Base-by-base conservation (phyloP, 371 early-diverging fungal species). In the Mucor ambiguus region DNA sequence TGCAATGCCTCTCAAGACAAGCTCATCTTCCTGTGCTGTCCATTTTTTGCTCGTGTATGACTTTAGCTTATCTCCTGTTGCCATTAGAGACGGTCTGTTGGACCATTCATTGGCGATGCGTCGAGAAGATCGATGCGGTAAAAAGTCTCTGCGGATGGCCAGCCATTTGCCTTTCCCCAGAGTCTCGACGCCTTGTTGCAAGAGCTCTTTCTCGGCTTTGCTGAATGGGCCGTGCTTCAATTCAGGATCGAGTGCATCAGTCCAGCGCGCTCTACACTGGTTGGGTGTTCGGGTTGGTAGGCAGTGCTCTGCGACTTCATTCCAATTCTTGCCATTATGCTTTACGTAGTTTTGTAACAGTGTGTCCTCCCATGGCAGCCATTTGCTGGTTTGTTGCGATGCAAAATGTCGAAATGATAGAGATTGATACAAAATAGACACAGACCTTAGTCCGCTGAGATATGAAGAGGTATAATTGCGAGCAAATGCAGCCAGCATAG, bases 351-450 rank as follows among this genome's bases (percentile, higher is more conserved):
- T 63, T 26, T 32, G n/a, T 22, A 82, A 20, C 1, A 77, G 10
- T 4, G 66, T 35, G 58, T 82, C 83, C 68, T 82, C 83, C 74
- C 75, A 78, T 4, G 75, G 73, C 46, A 67, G 24, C 82, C 82
- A 82, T 35, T 63, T 68, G 20, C 57, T 59, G 2, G 63, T 26
- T 35, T 11, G 12, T 22, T 61, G 49, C 3, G 48, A 48, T 9
- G 16, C 20, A 16, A 61, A 37, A 8, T 37, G 35, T 29, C 56
- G 56, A 56, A n/a, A 20, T 18, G 12, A n/a, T 11, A 32, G 1
- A 3, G 32, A 9, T 28, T 52, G 28, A 2, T 3, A 52, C 16
- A 4, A 2, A 52, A 6, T 4, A 28, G 24, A 5, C 10, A 10
- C 20, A 18, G 33, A 7, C 16, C 12, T 56, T 20, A 33, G 56